Evolutionary conservation across 2,329 filamentous ascomycete genomes (phyloP).

Genomic region (Fusarium falciforme): DNA sequence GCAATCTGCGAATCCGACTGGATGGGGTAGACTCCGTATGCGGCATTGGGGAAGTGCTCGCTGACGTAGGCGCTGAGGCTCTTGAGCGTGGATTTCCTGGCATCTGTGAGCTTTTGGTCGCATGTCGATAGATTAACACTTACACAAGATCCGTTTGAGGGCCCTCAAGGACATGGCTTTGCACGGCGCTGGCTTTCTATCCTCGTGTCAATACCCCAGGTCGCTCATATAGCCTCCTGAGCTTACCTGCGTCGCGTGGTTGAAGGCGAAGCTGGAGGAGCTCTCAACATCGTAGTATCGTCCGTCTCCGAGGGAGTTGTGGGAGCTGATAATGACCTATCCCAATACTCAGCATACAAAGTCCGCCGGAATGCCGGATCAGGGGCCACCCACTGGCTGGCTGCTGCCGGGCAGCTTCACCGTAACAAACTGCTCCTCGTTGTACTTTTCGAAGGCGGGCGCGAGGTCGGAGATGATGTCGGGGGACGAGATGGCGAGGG

Average conservation of each 20-base stretch:
- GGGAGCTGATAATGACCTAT: constrained; percentile 84
- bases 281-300: constrained; percentile 92
- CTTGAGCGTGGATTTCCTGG: constrained; percentile 85
- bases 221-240: background rate
- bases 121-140: constrained; percentile 42
- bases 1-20: constrained; percentile 81
- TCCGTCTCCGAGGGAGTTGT: constrained; percentile 83
- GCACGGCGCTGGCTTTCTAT: constrained; percentile 83
- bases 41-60: constrained; percentile 89
- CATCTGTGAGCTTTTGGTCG: constrained; percentile 33
- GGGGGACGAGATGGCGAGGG: constrained; percentile 77
- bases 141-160: constrained; percentile 84
- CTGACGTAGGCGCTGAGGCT: constrained; percentile 78
- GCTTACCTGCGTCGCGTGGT: constrained; percentile 81
- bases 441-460: constrained; percentile 93
- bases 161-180: constrained; percentile 83
- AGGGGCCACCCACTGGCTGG: constrained; percentile 58
- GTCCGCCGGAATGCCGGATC: background rate
- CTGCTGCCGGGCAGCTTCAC: constrained; percentile 90
- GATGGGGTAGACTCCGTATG: constrained; percentile 85
- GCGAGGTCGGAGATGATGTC: constrained; percentile 77
- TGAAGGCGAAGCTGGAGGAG: constrained; percentile 88
- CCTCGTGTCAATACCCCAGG: constrained; percentile 25
- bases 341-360: constrained; percentile 17
- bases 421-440: constrained; percentile 91